These are phyloP conservation scores for Penicillium sp. DNA, from an alignment of 2,329 filamentous ascomycete species.

Conservation along the genomic window DNA sequence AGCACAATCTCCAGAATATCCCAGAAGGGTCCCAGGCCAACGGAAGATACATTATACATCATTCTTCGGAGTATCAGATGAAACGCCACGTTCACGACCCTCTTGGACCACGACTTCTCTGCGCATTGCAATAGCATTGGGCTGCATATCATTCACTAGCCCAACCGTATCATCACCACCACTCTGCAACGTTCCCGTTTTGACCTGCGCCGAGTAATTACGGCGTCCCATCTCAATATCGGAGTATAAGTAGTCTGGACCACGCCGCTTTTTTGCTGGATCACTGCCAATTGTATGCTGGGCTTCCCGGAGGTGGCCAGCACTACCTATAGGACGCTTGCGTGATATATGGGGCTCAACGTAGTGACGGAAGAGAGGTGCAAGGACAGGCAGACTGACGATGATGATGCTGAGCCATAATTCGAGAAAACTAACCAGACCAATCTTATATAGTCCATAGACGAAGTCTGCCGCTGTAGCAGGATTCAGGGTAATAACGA, in stretches of 20 bases:
- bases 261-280: not conserved
- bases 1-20: not conserved
- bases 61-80: not conserved
- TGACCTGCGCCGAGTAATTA: slow-evolving; percentile 8
- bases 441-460: slow-evolving; percentile 8
- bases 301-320: slow-evolving; percentile 6
- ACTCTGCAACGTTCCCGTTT: slow-evolving; percentile 6
- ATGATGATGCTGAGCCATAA: slow-evolving; percentile 16
- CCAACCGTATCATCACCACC: slow-evolving; percentile 3
- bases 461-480: slow-evolving; percentile 5
- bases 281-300: slow-evolving; percentile 12
- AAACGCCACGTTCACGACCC: not conserved
- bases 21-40: not conserved
- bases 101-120: slow-evolving; percentile 6
- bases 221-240: slow-evolving; percentile 7
- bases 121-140: slow-evolving; percentile 7
- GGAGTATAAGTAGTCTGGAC: not conserved
- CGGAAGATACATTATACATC: not conserved
- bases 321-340: slow-evolving; percentile 1
- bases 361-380: slow-evolving; percentile 12
- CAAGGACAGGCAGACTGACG: slow-evolving; percentile 9
- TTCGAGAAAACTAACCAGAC: slow-evolving; percentile 12
- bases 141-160: slow-evolving; percentile 8
- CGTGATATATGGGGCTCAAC: slow-evolving; percentile 7
- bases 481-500: slow-evolving; percentile 10